Conservation (phyloP, 495 filamentous ascomycete species). For the Haplographium delicatum region DNA sequence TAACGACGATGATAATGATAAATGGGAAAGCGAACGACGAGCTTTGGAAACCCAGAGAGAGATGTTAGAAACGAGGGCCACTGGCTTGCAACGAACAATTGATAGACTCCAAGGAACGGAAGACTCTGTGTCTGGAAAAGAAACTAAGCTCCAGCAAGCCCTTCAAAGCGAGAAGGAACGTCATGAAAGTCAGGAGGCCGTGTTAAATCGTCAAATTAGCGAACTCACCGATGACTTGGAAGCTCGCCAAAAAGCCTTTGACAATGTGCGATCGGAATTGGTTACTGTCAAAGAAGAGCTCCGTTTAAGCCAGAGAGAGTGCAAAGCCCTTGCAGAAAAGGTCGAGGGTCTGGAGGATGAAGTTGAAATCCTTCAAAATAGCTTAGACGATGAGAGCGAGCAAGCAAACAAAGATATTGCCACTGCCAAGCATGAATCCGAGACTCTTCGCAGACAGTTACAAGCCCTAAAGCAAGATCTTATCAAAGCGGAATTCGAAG, state of each 20-base stretch:
- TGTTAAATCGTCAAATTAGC: constrained; percentile 49
- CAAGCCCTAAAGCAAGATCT: constrained; percentile 39
- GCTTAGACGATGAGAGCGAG: constrained; percentile 69
- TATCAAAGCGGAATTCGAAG: constrained; percentile 34
- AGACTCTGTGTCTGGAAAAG: constrained; percentile 59
- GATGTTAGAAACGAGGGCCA: constrained; percentile 61
- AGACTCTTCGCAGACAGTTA: constrained; percentile 46
- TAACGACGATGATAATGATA: constrained; percentile 62
- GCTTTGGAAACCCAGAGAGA: constrained; percentile 61
- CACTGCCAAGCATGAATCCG: constrained; percentile 42
- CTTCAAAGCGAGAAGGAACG: constrained; percentile 55
- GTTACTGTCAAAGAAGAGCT: constrained; percentile 61
- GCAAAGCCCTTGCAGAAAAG: constrained; percentile 58
- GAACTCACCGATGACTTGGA: constrained; percentile 54
- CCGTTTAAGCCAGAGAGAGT: constrained; percentile 58
- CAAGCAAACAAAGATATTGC: constrained; percentile 51
- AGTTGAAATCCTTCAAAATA: constrained; percentile 67
- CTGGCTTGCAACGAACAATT: constrained; percentile 66
- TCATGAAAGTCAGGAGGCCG: constrained; percentile 49
- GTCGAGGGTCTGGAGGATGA: constrained; percentile 75
- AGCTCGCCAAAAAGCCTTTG: constrained; percentile 46
- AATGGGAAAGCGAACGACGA: constrained; percentile 63
- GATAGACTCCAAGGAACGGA: constrained; percentile 65
- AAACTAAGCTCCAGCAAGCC: constrained; percentile 58
- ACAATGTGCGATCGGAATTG: constrained; percentile 53